Evolutionary conservation across 306 rosid species (phyloP).

Genomic region (Cucurbita maxima): DNA sequence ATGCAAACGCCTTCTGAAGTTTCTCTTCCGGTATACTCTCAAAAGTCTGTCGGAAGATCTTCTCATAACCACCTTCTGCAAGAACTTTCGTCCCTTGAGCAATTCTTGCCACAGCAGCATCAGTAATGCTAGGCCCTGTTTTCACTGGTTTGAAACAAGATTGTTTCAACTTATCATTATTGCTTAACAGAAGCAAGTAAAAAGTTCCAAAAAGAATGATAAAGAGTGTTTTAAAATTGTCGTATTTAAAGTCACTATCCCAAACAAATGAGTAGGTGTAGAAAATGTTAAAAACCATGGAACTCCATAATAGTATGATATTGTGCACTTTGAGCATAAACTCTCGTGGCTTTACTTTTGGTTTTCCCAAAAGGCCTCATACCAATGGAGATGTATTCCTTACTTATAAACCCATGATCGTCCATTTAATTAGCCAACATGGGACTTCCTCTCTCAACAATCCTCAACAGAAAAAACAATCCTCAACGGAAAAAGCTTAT

Average conservation of each 20-base stretch:
- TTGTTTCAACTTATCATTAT: background rate
- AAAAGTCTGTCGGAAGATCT: constrained; percentile 66
- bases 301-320: too few species aligned
- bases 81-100: constrained; percentile 91
- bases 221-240: background rate
- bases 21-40: constrained; percentile 76
- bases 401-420: too few species aligned
- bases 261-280: background rate
- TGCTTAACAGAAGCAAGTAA: background rate
- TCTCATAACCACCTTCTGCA: constrained; percentile 98
- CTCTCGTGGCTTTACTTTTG: too few species aligned
- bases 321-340: too few species aligned
- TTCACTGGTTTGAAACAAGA: constrained; percentile 42
- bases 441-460: too few species aligned
- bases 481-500: background rate
- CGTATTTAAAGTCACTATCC: background rate
- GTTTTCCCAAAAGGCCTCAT: too few species aligned
- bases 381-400: too few species aligned
- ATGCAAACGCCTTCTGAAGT: constrained; percentile 72
- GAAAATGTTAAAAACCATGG: too few species aligned
- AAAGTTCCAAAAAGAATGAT: background rate
- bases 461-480: too few species aligned
- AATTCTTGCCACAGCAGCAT: constrained; percentile 93
- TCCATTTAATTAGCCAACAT: too few species aligned
- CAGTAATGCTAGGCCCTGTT: constrained; percentile 90